Evolutionary conservation across 257 asterid species (phyloP).

Genomic region (Forsythia suspensa): DNA sequence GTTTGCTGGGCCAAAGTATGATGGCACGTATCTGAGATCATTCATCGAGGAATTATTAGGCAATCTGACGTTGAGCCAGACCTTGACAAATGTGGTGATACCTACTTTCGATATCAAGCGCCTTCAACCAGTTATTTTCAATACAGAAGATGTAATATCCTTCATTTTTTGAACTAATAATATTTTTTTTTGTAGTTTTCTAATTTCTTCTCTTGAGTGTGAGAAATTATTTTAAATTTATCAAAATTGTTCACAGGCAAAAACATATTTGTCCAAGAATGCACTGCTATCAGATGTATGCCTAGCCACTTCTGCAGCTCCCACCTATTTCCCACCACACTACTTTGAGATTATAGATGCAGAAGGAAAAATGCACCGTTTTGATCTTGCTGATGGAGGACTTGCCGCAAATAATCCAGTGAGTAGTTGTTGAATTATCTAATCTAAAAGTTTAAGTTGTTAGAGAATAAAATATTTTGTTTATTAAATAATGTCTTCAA

Average conservation of each 20-base stretch:
- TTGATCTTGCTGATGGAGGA: constrained; percentile 66
- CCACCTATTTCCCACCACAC: constrained; percentile 63
- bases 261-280: constrained; percentile 35
- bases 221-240: too few relatives aligned
- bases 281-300: constrained; percentile 57
- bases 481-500: too few relatives aligned
- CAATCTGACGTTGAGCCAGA: constrained; percentile 37
- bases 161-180: background rate
- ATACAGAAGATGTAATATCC: constrained; percentile 28
- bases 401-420: constrained; percentile 73
- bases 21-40: constrained; percentile 48
- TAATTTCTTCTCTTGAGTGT: too few relatives aligned
- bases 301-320: constrained; percentile 69
- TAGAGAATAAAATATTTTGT: too few relatives aligned
- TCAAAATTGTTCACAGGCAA: constrained; percentile 35
- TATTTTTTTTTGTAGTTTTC: too few relatives aligned
- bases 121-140: constrained; percentile 49
- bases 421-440: constrained; percentile 1
- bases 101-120: constrained; percentile 55
- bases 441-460: background rate
- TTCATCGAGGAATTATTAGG: constrained; percentile 29
- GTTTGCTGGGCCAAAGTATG: constrained; percentile 45
- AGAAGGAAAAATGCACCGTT: constrained; percentile 26
- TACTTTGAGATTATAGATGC: constrained; percentile 51
- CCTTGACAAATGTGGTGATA: constrained; percentile 44